Base-by-base conservation (phyloP, 179 eudicot genomes). In the Heliamphora pulchella region DNA sequence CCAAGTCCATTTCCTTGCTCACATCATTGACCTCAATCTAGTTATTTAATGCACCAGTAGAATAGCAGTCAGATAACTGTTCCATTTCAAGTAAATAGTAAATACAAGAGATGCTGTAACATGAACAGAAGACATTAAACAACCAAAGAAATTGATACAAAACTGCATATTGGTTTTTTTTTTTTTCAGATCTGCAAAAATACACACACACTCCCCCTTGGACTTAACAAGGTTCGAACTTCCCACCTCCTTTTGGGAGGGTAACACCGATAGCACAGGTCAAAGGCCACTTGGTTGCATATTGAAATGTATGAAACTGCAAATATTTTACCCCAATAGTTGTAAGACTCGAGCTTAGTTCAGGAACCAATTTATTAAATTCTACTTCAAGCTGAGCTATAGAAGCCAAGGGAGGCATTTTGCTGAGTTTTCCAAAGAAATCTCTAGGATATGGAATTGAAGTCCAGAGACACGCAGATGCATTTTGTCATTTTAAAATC, bases 1-100 rank as follows among this genome's bases (percentile, higher is more conserved):
- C 98, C 91, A 96, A 85, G 86, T 96, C 99, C 99, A 96, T 96
- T 85, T 96, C 99, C 89, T 96, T 96, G 93, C 99, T 94, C 81
- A 94, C 98, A 76, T 96, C 99, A 87, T 91, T 92, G 77, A 92
- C 95, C 89, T 96, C 99, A 86, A 96, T 90, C 99, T 96, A 86
- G 80, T 61, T 84, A 70, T 2, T 10, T 22, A 22, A 80, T 18
- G 46, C 75, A 77, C 59, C 61, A 76, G 75, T 58, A 61, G n/a
- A 64, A 22, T 51, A 51, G 20, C 57, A 47, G 75, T 71, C 46
- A 70, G 15, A 7, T 31, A 58, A 57, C 43, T 3, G 11, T 17
- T 4, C 18, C 54, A 58, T 18, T 20, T 18, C 57, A 79, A 13
- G 50, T 55, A 47, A 7, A 57, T n/a, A 55, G 63, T 31, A 50